Conservation (phyloP, 352 stramenopile species). For the Phytophthora pseudosyringae region DNA sequence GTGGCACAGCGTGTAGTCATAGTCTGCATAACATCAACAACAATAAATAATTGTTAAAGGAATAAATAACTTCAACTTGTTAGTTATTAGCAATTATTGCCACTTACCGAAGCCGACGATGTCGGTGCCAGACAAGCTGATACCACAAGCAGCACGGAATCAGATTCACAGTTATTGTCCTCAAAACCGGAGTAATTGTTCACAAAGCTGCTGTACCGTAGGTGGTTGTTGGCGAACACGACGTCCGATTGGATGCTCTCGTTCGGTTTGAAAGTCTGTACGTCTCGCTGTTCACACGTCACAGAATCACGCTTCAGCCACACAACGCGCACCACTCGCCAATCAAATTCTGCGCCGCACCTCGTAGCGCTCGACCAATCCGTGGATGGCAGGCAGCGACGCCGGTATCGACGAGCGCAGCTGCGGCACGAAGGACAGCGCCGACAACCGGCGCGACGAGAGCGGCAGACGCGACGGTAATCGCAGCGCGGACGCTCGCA, state of each 20-base stretch:
- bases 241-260: slow-evolving; percentile 51
- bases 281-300: slow-evolving; percentile 37
- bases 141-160: slow-evolving; percentile 5
- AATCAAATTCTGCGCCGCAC: slow-evolving; percentile 18
- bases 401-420: slow-evolving; percentile 54
- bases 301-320: neutral
- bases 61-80: neutral
- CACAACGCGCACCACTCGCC: neutral
- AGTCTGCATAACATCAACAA: slow-evolving; percentile 62
- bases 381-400: slow-evolving; percentile 48
- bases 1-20: slow-evolving; percentile 95
- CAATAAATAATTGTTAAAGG: neutral
- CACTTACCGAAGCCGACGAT: slow-evolving; percentile 71
- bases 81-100: slow-evolving; percentile 11
- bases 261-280: slow-evolving; percentile 53
- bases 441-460: slow-evolving; percentile 31
- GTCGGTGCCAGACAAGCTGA: slow-evolving; percentile 67
- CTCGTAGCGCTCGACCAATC: slow-evolving; percentile 57
- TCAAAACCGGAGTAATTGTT: slow-evolving; percentile 1
- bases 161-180: slow-evolving; percentile 1
- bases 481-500: slow-evolving; percentile 10
- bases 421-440: slow-evolving; percentile 55
- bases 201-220: slow-evolving; percentile 40
- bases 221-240: slow-evolving; percentile 80
- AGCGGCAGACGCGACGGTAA: slow-evolving; percentile 23